Evolutionary conservation across 345 rosid species (phyloP), one percentile per base, ranked within the genome.

Genomic region (Populus nigra): DNA sequence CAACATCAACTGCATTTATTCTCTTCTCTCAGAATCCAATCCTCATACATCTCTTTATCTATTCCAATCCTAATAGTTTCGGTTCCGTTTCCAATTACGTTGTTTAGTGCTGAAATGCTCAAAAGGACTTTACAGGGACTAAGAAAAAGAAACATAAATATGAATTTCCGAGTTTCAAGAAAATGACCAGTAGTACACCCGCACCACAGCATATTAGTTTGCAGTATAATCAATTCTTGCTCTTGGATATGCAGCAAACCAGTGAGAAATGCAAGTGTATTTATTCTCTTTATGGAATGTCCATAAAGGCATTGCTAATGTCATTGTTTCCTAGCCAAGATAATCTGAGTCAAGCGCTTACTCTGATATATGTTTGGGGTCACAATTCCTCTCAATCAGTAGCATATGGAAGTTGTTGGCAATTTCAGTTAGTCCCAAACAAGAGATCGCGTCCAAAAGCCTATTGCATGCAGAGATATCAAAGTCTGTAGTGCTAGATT

Each of bases 391-490:
- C 67, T 81, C 75, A 50, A 61, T 77, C 71, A 81, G 73, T 73
- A 81, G 80, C 63, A 50, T 16, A 15, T 78, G 88, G 70, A 93
- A 88, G 31, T 77, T 80, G 8, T 72, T 80, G 66, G 90, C 90
- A 27, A 83, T 82, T 66, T 87, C 96, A 49, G 83, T 76, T 76
- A 88, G 82, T 22, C 93, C 96, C 13, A 75, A 65, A 18, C 85
- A 88, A 74, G 73, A 78, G 68, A 92, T 85, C 59, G 90, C 88
- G 70, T 83, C 79, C 86, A 90, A 72, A 81, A 95, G 84, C 84
- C 92, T 85, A 20, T 17, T 69, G 75, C 92, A 92, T 10, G 91
- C 85, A 63, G 92, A 77, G 75, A 61, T 62, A 79, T 95, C 92
- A 73, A 93, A 87, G 25, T 83, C 90, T 50, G 91, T 84, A n/a